phyloP scores from a whole-genome alignment of 441 rosid genomes.

The Adansonia gregorii region DNA sequence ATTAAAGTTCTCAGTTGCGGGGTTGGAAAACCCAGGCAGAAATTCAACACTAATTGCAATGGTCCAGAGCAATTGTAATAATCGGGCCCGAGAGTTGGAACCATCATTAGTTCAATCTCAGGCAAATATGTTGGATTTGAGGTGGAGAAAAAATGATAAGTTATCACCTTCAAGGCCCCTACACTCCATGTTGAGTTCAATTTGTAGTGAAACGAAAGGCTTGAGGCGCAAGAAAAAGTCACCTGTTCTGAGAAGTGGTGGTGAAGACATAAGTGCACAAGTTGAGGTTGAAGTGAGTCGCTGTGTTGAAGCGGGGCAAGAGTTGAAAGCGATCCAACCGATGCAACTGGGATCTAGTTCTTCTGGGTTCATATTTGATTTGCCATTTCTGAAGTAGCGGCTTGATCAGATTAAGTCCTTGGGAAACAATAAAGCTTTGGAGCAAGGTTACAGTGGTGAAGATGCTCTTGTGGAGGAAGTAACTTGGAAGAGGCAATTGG shows the following conservation, averaged over 20 bases:
- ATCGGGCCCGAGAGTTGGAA: not conserved
- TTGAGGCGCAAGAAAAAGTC: not conserved
- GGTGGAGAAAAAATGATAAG: not conserved
- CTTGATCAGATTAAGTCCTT: constrained; percentile 43
- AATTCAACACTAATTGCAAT: not conserved
- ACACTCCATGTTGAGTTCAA: constrained; percentile 20
- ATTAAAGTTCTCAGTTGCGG: constrained; percentile 14
- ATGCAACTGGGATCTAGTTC: too few relatives aligned
- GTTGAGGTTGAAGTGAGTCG: not conserved
- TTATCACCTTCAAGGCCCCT: constrained; percentile 25
- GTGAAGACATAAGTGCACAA: constrained; percentile 20
- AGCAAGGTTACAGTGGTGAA: constrained; percentile 12
- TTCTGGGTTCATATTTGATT: constrained; percentile 42
- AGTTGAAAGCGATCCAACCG: too few relatives aligned
- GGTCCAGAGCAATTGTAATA: constrained; percentile 13
- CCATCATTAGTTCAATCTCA: constrained; percentile 12
- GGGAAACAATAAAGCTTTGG: constrained; percentile 22
- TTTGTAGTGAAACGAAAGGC: constrained; percentile 20
- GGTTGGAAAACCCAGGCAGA: constrained; percentile 19
- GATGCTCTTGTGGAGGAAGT: constrained; percentile 18
- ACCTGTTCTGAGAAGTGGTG: not conserved
- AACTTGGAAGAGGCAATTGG: constrained; percentile 1
- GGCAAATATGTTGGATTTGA: constrained; percentile 21
- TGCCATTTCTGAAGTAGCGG: constrained; percentile 43
- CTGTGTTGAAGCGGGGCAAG: not conserved